Percentiles rank a stretch among this genome's conserved stretches.
phyloP scores from a whole-genome alignment of 2,329 filamentous ascomycete genomes.

The Parastagonospora nodorum region DNA sequence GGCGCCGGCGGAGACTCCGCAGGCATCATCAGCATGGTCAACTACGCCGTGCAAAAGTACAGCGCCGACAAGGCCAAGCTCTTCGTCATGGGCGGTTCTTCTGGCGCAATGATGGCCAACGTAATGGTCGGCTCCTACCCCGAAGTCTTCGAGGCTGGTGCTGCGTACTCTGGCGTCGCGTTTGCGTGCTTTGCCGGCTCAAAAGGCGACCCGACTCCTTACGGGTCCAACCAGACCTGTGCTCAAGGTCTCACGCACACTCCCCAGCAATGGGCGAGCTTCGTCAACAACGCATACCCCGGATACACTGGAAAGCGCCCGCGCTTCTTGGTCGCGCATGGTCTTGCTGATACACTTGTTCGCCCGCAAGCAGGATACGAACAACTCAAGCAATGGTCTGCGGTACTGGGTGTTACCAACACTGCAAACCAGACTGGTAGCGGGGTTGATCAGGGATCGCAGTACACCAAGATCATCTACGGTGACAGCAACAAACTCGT shows the following conservation, averaged over 20 bases:
- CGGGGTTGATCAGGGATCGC: conserved; percentile 8
- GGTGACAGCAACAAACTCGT: conserved; percentile 19
- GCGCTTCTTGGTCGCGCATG: conserved; percentile 43
- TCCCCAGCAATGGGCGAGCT: conserved; percentile 11
- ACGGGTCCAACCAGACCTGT: conserved; percentile 47
- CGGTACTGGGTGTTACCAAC: conserved; percentile 13
- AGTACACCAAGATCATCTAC: conserved; percentile 24
- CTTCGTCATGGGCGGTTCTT: conserved; percentile 33
- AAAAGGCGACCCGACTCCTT: conserved; percentile 37
- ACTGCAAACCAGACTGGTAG: conserved; percentile 14
- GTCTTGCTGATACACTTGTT: conserved; percentile 37
- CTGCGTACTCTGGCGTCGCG: conserved; percentile 34
- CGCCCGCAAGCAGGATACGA: conserved; percentile 23
- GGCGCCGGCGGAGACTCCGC: conserved; percentile 62
- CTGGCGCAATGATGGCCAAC: conserved; percentile 42
- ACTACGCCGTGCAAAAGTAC: conserved; percentile 58
- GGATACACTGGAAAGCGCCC: conserved; percentile 42
- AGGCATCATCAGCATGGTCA: conserved; percentile 64
- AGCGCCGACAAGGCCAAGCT: conserved; percentile 57
- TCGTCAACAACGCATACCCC: conserved; percentile 30
- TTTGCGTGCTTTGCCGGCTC: conserved; percentile 46
- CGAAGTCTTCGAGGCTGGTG: conserved; percentile 31
- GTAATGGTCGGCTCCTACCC: conserved; percentile 37
- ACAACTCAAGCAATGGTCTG: conserved; percentile 25
- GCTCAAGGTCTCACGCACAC: conserved; percentile 59